Evolutionary conservation across 2,329 filamentous ascomycete genomes (phyloP), one percentile per base, ranked within the genome.

Genomic region (Colletotrichum sp.): DNA sequence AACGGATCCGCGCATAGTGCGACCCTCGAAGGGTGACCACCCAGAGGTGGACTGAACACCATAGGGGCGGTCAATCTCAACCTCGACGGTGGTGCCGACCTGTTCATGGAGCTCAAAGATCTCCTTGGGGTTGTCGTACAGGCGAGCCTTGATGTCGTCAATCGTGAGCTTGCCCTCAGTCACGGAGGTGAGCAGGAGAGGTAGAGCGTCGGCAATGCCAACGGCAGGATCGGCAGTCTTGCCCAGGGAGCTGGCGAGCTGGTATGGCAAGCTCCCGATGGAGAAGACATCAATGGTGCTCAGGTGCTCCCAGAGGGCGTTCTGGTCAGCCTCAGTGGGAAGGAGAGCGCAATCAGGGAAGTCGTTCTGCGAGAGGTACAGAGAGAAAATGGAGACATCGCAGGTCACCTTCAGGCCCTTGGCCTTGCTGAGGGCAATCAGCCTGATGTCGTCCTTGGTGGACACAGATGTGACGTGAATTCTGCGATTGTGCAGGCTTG

Each of bases 91-190:
- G 49, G 93, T 93, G 75, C 92, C 92, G n/a, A 90, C 85, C 85
- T 96, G 94, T 79, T 96, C 94, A 79, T 96, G 94, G 67, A 96
- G 90, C 86, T 96, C 94, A 79, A 96, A 96, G 80, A 96, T 96
- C 82, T 91, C 90, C 87, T 94, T 94, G 4, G 94, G 94, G 82
- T 95, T 96, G 82, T 95, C 93, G 82, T 96, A 94, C 63, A 96
- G 89, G 57, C 93, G 92, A 71, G 86, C 82, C 82, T 91, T 93
- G 82, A 96, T 90, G 81, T 96, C 94, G 36, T 96, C 93, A 44
- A 96, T 85, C 5, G 93, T 95, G 80, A 96, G 85, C 80, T 89
- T 93, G 77, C 94, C 94, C 82, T 96, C 93, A 6, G 92, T 88
- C 67, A 96, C 94, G 68, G 94, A 95, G 19, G 93, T 95, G 80